Evolutionary conservation across 352 stramenopile species (phyloP), one percentile per base, ranked within the genome.

Genomic region (Globisporangium abappressorium): DNA sequence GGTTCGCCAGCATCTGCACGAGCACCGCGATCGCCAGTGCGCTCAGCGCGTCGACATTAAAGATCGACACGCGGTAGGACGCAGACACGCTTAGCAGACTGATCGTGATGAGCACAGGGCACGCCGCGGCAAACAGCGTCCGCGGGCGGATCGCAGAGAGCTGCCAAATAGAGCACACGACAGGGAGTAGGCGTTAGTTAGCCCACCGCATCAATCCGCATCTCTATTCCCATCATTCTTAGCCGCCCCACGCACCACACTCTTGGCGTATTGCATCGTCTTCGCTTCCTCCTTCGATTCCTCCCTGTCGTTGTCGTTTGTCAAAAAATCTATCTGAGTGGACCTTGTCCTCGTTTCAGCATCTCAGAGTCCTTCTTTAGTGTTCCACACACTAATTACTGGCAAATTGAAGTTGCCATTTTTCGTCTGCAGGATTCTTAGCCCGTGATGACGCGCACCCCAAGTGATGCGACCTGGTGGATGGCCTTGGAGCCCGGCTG

Each of bases 401-500:
- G 41, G 41, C 41, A 49, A 66, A 22, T 38, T 18, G 12, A 20
- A 56, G 33, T 38, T 33, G 18, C 12, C 57, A 7, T 68, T 24
- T 71, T 26, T 64, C n/a, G 15, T n/a, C 14, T 47, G 4, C 5
- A n/a, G 41, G n/a, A 20, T n/a, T n/a, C 15, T 75, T 70, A 92
- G 28, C 83, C 67, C 3, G 90, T 97, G 70, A 98, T 98, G 62
- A 98, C 85, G 11, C 92, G 84, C 20, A 98, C 86, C 33, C 92
- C 92, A 30, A 94, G 77, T 56, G 86, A 76, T 28, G 87, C 83
- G 33, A 98, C 82, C 65, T 96, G 91, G 73, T 98, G 91, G 71
- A 95, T 95, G 71, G 92, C 89, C 63, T 92, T 84, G 58, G 85
- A 83, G 70, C 97, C 78, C 15, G 93, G 91, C 74, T 96, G 94